A percentile compares a stretch with the other conserved stretches of the same genome.
Conservation (phyloP, 148 eudicot species). For the Polygonum aviculare region DNA sequence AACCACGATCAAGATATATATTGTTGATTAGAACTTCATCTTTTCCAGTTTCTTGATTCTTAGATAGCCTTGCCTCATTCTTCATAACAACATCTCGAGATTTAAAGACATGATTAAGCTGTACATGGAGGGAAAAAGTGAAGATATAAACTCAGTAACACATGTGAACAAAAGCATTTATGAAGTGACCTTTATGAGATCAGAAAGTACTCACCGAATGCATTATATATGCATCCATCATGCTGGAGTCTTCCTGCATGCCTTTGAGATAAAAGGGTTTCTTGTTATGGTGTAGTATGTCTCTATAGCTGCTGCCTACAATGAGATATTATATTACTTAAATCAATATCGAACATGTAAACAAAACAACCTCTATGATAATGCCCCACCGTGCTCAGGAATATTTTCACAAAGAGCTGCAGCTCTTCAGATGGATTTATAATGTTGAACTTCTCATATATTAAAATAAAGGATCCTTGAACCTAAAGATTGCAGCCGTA, state of each 20-base stretch:
- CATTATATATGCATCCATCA: conserved; percentile 86
- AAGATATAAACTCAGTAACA: background rate
- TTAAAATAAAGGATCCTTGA: background rate
- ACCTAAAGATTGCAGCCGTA: background rate
- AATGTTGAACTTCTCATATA: background rate
- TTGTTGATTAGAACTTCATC: conserved; percentile 37
- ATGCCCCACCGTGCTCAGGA: background rate
- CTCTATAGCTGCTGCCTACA: conserved; percentile 78
- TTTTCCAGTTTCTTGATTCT: conserved; percentile 30
- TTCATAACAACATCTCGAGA: conserved; percentile 61
- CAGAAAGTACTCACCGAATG: conserved; percentile 54
- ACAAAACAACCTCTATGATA: background rate
- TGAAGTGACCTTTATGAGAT: background rate
- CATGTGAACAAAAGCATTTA: background rate
- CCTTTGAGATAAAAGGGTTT: conserved; percentile 84
- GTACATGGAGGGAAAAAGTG: conserved; percentile 17
- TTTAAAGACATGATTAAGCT: conserved; percentile 83
- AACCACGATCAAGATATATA: conserved; percentile 74
- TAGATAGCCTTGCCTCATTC: conserved; percentile 62
- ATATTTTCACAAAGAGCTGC: background rate
- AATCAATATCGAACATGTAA: background rate
- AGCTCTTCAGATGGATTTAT: background rate
- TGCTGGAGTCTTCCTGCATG: conserved; percentile 60
- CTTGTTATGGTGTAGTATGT: conserved; percentile 85
- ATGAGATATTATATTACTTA: background rate